These are phyloP conservation scores for Fraxinus ornus DNA, from an alignment of 305 asterid genomes.

Conservation along the genomic window DNA sequence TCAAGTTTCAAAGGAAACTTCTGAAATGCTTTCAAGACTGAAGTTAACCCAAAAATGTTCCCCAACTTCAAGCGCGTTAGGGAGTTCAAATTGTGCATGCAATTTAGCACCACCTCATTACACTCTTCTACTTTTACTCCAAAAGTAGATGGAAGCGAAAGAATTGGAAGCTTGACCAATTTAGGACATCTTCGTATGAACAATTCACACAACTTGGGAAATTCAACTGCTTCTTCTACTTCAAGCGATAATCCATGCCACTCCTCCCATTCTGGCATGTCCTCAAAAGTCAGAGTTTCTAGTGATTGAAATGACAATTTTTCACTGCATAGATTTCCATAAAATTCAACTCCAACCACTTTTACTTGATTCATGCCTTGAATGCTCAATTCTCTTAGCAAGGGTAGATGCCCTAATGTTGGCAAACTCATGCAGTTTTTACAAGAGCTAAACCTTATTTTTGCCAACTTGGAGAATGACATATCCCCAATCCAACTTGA, in stretches of 20 bases:
- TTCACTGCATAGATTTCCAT: constrained; percentile 7
- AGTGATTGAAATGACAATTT: constrained; percentile 30
- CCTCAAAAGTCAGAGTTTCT: constrained; percentile 27
- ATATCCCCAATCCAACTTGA: constrained; percentile 34
- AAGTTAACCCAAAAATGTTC: not conserved
- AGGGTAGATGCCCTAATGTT: constrained; percentile 25
- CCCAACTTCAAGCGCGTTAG: not conserved
- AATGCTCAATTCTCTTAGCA: constrained; percentile 24
- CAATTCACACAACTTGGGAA: constrained; percentile 8
- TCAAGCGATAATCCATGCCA: constrained; percentile 19
- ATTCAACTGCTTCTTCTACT: not conserved
- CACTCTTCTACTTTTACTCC: not conserved
- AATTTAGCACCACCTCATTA: not conserved
- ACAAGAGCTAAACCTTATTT: constrained; percentile 23
- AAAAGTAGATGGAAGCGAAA: not conserved
- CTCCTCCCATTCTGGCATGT: constrained; percentile 34
- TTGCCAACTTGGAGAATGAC: constrained; percentile 15
- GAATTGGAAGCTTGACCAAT: not conserved
- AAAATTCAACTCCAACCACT: constrained; percentile 16
- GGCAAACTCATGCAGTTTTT: constrained; percentile 32
- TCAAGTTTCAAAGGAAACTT: not conserved
- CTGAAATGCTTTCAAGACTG: not conserved
- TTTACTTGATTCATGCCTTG: constrained; percentile 28
- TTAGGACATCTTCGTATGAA: constrained; percentile 11
- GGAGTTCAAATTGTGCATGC: not conserved